These are phyloP conservation scores for Claviceps humidiphila DNA, from an alignment of 2,329 filamentous ascomycete genomes.

Conservation along the genomic window DNA sequence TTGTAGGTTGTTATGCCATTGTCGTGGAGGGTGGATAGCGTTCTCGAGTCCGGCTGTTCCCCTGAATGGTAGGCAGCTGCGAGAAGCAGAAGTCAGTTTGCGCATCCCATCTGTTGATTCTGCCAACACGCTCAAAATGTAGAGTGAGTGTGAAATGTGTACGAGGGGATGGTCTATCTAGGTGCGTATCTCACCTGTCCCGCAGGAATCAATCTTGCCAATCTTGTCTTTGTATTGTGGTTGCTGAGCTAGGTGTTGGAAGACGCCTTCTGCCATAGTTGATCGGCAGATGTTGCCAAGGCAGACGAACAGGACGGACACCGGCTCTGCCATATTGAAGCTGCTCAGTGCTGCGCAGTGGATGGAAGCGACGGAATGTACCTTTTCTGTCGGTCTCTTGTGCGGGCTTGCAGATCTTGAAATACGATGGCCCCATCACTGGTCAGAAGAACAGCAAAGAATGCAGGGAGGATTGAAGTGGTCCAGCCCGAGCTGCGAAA, in stretches of 20 bases:
- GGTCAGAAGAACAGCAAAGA: background rate
- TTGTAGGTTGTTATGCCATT: constrained; percentile 67
- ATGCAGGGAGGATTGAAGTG: background rate
- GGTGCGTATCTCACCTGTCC: constrained; percentile 43
- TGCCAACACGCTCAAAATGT: too few relatives aligned
- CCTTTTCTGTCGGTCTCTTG: too few relatives aligned
- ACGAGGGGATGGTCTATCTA: too few relatives aligned
- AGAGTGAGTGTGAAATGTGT: background rate
- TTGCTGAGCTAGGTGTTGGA: constrained; percentile 55
- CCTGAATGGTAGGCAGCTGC: constrained; percentile 69
- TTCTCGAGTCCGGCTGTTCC: constrained; percentile 66
- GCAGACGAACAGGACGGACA: constrained; percentile 87
- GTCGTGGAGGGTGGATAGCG: constrained; percentile 60
- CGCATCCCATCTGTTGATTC: background rate
- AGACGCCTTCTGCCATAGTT: constrained; percentile 93
- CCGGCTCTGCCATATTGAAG: constrained; percentile 23
- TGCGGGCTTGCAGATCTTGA: too few relatives aligned
- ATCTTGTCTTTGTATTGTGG: constrained; percentile 47
- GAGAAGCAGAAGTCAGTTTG: background rate
- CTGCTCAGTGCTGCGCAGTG: background rate
- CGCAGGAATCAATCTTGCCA: constrained; percentile 68
- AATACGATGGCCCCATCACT: too few relatives aligned
- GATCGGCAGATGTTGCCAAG: constrained; percentile 92
- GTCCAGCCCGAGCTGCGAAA: background rate
- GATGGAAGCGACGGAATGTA: background rate